phyloP scores from a whole-genome alignment of 2,329 filamentous ascomycete species.

The Lithohypha guttulata region DNA sequence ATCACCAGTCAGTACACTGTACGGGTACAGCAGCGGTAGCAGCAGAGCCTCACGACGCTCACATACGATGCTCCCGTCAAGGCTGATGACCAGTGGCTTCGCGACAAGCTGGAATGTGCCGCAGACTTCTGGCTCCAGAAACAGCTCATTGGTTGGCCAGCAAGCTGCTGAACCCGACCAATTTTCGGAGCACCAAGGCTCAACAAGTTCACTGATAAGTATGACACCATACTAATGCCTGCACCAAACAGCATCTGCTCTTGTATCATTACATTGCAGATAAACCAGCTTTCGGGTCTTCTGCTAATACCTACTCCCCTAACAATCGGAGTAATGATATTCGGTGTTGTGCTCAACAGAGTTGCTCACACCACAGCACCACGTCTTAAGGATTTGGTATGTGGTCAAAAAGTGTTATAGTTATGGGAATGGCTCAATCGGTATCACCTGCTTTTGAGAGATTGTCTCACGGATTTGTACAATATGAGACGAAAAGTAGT shows the following conservation, averaged over 20 bases:
- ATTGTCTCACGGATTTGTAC: no score
- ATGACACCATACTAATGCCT: no score
- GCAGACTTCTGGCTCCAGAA: background rate
- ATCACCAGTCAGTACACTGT: background rate
- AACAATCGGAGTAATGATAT: background rate
- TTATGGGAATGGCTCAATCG: no score
- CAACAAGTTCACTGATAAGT: no score
- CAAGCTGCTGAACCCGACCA: background rate
- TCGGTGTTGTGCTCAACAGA: background rate
- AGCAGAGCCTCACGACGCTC: background rate
- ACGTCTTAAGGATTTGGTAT: no score
- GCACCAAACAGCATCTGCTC: no score
- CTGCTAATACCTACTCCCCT: background rate
- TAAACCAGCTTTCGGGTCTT: background rate
- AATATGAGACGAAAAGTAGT: no score
- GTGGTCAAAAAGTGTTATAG: no score
- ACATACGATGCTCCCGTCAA: background rate
- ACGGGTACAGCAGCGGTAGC: background rate
- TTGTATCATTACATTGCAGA: no score
- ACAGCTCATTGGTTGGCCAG: background rate
- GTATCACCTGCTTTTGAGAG: no score
- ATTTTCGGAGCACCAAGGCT: background rate
- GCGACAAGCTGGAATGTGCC: background rate
- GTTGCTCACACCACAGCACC: no score
- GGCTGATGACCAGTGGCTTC: background rate